Evolutionary conservation across 805 yeast genomes (phyloP).

Genomic region (Phaffomyces thermotolerans): DNA sequence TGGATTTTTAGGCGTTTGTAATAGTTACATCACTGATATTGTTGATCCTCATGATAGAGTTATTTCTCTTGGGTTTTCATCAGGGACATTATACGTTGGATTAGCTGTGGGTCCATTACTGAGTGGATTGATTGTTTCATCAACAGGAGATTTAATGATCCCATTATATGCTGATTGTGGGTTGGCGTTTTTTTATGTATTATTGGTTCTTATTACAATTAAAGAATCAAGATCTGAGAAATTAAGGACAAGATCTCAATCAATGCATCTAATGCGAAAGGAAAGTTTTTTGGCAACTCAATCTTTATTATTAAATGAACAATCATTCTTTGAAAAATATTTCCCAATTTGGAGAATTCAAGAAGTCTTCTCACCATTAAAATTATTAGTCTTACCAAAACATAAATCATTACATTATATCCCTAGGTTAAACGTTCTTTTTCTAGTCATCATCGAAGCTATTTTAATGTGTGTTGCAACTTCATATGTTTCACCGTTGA

Average conservation of each 20-base stretch:
- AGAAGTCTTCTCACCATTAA: constrained; percentile 40
- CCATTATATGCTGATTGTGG: constrained; percentile 27
- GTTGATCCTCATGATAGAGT: constrained; percentile 55
- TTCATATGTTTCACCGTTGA: constrained; percentile 34
- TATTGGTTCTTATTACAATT: constrained; percentile 33
- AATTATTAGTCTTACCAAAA: constrained; percentile 45
- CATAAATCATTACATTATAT: constrained; percentile 23
- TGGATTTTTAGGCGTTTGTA: constrained; percentile 48
- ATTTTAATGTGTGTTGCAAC: constrained; percentile 32
- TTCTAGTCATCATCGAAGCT: constrained; percentile 42
- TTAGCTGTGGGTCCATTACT: constrained; percentile 58
- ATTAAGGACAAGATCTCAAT: constrained; percentile 47
- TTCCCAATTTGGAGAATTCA: constrained; percentile 1
- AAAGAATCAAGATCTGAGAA: constrained; percentile 59
- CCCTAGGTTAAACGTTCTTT: constrained; percentile 41
- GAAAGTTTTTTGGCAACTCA: constrained; percentile 26
- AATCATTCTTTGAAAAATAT: constrained; percentile 2
- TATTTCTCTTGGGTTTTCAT: constrained; percentile 48
- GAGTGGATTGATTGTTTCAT: constrained; percentile 36
- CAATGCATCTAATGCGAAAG: constrained; percentile 24
- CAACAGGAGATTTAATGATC: constrained; percentile 21
- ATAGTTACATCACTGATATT: constrained; percentile 70
- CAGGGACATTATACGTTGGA: constrained; percentile 55
- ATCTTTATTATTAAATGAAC: not conserved
- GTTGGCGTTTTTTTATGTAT: constrained; percentile 27